phyloP scores from a whole-genome alignment of 306 rosid genomes.

The Cicer chorassanicum region DNA sequence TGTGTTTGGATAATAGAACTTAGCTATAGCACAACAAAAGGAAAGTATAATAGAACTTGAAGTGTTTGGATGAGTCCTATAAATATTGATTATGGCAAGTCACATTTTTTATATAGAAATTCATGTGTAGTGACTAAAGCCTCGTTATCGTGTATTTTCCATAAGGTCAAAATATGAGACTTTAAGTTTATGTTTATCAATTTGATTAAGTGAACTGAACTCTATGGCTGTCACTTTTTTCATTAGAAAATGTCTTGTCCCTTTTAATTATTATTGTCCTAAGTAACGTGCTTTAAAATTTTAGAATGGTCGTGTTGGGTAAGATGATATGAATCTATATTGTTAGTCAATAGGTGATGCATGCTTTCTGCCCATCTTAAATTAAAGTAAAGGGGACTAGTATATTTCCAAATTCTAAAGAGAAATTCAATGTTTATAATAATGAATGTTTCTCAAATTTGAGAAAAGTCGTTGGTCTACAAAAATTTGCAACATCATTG shows the following conservation, averaged over 20 bases:
- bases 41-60: background rate
- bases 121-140: background rate
- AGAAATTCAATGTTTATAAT: too few species aligned
- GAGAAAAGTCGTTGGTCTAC: too few species aligned
- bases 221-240: background rate
- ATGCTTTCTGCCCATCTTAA: too few species aligned
- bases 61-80: background rate
- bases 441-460: too few species aligned
- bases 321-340: too few species aligned
- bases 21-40: background rate
- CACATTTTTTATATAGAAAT: constrained; percentile 15
- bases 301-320: too few species aligned
- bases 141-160: background rate
- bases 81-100: background rate
- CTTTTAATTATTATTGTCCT: background rate
- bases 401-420: too few species aligned
- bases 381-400: too few species aligned
- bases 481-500: too few species aligned
- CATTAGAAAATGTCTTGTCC: background rate
- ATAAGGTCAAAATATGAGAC: constrained; percentile 13
- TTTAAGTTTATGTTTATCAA: background rate
- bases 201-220: background rate
- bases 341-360: too few species aligned
- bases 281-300: too few species aligned
- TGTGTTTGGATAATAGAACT: too few species aligned